Conservation (phyloP, 139 green algal genomes). For the Diplosphaera chodatii region DNA sequence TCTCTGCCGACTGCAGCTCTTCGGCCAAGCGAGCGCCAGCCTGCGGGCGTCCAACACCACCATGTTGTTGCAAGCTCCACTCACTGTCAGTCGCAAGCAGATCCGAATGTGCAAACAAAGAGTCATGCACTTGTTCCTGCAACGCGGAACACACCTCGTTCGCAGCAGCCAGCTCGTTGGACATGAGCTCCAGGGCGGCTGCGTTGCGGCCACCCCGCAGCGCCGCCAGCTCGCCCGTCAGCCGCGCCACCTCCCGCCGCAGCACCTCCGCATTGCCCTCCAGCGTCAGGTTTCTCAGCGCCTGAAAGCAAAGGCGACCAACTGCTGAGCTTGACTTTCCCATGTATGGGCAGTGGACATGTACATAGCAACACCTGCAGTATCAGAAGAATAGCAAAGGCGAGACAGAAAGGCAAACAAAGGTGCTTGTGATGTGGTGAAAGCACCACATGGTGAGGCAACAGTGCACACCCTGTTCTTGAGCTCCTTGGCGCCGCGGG, state of each 20-base stretch:
- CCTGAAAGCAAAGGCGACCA: no score
- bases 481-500: conserved; percentile 81
- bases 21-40: not conserved
- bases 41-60: not conserved
- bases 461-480: conserved; percentile 69
- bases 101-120: no score
- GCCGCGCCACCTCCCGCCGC: conserved; percentile 47
- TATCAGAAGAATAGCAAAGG: no score
- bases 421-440: no score
- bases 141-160: not conserved
- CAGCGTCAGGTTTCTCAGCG: conserved; percentile 45
- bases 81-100: no score
- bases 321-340: no score
- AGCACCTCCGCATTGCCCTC: conserved; percentile 48
- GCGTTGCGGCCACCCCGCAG: not conserved
- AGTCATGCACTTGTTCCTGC: no score
- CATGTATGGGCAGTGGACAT: no score
- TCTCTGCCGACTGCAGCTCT: not conserved
- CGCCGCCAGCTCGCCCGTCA: conserved; percentile 35
- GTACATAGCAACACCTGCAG: no score
- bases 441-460: no score
- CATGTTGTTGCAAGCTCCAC: no score
- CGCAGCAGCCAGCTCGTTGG: not conserved
- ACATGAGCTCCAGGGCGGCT: not conserved
- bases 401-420: no score